phyloP scores from a whole-genome alignment of 2,329 filamentous ascomycete species.

The Colletotrichum lini region DNA sequence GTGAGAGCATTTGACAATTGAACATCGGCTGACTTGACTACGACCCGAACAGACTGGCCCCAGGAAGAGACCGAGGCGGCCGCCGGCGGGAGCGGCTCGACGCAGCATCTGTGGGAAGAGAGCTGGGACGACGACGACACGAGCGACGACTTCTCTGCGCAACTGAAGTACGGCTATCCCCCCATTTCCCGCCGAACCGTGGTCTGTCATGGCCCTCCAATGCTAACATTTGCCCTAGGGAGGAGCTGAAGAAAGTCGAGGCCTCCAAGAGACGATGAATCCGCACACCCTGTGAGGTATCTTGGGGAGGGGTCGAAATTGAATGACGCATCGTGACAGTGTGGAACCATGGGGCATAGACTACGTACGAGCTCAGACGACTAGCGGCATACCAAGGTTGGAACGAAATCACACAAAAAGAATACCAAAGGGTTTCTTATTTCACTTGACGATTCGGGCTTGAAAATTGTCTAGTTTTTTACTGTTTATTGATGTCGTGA shows the following conservation, averaged over 20 bases:
- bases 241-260: slow-evolving; percentile 96
- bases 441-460: not conserved
- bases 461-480: slow-evolving; percentile 15
- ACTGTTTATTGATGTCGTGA: slow-evolving; percentile 34
- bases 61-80: slow-evolving; percentile 88
- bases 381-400: slow-evolving; percentile 35
- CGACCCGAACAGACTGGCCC: slow-evolving; percentile 80
- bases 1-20: not conserved
- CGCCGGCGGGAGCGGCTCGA: slow-evolving; percentile 76
- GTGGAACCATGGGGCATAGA: slow-evolving; percentile 30
- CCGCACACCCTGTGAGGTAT: slow-evolving; percentile 18
- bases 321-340: slow-evolving; percentile 23
- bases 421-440: not conserved
- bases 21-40: not conserved
- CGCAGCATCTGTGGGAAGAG: slow-evolving; percentile 95
- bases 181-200: not conserved
- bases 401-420: slow-evolving; percentile 26
- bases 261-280: slow-evolving; percentile 75
- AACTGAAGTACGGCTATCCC: slow-evolving; percentile 82
- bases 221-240: slow-evolving; percentile 63
- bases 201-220: slow-evolving; percentile 8
- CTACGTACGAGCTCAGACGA: slow-evolving; percentile 30
- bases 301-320: not conserved
- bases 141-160: slow-evolving; percentile 94
- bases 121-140: slow-evolving; percentile 99